These are phyloP conservation scores for Marasmius tenuissimus DNA, from an alignment of 1,284 basidiomycete genomes.

Conservation along the genomic window DNA sequence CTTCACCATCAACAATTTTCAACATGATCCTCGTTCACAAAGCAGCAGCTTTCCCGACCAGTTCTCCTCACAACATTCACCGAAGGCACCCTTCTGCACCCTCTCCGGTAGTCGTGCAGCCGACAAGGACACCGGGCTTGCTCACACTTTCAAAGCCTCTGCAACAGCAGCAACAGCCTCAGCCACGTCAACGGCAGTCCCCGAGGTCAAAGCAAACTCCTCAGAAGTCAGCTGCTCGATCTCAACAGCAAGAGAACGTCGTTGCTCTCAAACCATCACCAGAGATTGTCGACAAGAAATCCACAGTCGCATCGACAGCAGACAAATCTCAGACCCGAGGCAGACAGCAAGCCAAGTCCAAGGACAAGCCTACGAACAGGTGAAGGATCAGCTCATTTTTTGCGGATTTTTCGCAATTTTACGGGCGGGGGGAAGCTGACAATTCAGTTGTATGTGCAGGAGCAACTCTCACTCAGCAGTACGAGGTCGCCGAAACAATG, in stretches of 20 bases:
- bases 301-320: background rate
- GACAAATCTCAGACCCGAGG: conserved; percentile 5
- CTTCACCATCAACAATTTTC: background rate
- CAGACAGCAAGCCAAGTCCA: conserved; percentile 10
- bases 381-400: conserved; percentile 10
- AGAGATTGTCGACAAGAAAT: conserved; percentile 10
- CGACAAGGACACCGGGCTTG: conserved; percentile 69
- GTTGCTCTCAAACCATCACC: conserved; percentile 8
- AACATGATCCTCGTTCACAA: conserved; percentile 68
- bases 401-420: background rate
- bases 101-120: conserved; percentile 61
- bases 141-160: conserved; percentile 65
- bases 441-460: conserved; percentile 26
- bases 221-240: conserved; percentile 27
- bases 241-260: conserved; percentile 13
- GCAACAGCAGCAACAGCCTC: conserved; percentile 33
- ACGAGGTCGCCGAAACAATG: conserved; percentile 46
- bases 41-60: conserved; percentile 38
- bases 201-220: conserved; percentile 25
- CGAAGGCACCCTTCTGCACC: conserved; percentile 70
- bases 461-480: conserved; percentile 46
- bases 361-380: conserved; percentile 30
- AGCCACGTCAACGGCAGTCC: conserved; percentile 27
- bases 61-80: conserved; percentile 32
- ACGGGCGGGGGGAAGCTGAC: background rate